Evolutionary conservation across 1,284 basidiomycete genomes (phyloP), one percentile per base, ranked within the genome.

Genomic region (Sporisorium iseilematis-ciliati): DNA sequence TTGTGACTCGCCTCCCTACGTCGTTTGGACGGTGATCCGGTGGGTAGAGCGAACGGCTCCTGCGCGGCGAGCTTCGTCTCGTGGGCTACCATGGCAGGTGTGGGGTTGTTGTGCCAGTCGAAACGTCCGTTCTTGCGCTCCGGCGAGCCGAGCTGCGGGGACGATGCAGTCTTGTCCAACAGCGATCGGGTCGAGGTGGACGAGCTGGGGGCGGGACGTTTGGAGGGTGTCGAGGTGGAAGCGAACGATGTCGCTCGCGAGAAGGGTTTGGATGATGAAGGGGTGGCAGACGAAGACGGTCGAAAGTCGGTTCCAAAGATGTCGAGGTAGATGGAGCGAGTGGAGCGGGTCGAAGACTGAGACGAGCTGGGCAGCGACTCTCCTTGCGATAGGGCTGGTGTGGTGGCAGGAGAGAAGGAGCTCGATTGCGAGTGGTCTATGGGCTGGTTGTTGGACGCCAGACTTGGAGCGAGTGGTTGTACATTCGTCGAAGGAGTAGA

Each of bases 71-170:
- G 67, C 55, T 67, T 56, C 7, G 59, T 43, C 25, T 75, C 65
- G 29, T 59, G 42, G 18, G 64, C 68, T 7, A 71, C 64, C 74
- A 72, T 76, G n/a, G 62, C 74, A 3, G 69, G 57, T 0, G 74
- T 71, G 0, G 75, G 75, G 38, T 77, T 75, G 64, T 77, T 77
- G 57, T 75, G 72, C 74, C 74, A 76, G 35, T 76, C 74, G 31
- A 72, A 72, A 12, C 38, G 45, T 8, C 74, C 74, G 7, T 76
- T 72, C 26, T 64, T 76, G 8, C 74, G 21, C 21, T 76, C 65
- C 4, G 75, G 75, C 12, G 75, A 77, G n/a, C 75, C 75, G 52
- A 77, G 64, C 51, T 77, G 75, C 2, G 75, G 75, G 40, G 75
- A 74, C 2, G 71, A 74, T 8, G 75, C 75, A 14, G 67, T 55